These are phyloP conservation scores for Trichophyton rubrum DNA, from an alignment of 2,329 filamentous ascomycete genomes.

Conservation along the genomic window DNA sequence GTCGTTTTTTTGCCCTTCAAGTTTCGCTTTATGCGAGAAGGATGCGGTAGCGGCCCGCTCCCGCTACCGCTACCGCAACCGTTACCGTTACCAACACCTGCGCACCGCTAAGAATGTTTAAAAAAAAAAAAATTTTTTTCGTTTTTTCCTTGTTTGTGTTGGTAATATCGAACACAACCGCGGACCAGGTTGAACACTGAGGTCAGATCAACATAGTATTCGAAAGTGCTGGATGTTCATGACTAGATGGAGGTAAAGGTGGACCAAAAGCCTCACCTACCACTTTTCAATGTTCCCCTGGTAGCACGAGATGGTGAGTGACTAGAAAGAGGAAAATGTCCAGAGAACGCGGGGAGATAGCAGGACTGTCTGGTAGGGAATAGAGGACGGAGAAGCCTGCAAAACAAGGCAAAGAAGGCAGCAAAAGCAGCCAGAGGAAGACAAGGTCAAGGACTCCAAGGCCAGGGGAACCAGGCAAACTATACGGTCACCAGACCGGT, in stretches of 20 bases:
- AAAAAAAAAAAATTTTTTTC: not conserved
- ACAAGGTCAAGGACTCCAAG: not conserved
- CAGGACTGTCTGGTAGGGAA: not conserved
- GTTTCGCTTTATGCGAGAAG: constrained; percentile 4
- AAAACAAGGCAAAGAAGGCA: not conserved
- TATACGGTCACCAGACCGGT: constrained; percentile 5
- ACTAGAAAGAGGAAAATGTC: not conserved
- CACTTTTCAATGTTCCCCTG: not conserved
- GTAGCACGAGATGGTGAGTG: not conserved
- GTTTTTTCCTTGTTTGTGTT: not conserved
- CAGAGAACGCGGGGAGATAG: not conserved
- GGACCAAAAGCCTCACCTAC: not conserved
- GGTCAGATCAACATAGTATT: not conserved
- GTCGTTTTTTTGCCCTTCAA: not conserved
- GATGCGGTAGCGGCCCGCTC: constrained; percentile 5
- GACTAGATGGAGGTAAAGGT: not conserved
- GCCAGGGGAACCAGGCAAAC: not conserved
- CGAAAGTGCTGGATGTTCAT: not conserved
- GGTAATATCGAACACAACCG: not conserved
- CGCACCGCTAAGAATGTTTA: constrained; percentile 3
- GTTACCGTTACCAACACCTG: constrained; percentile 4
- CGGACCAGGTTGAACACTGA: not conserved
- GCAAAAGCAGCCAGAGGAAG: not conserved
- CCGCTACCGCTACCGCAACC: constrained; percentile 7
- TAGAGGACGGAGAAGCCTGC: not conserved